Conservation (phyloP, 345 rosid species). For the Psidium guajava region DNA sequence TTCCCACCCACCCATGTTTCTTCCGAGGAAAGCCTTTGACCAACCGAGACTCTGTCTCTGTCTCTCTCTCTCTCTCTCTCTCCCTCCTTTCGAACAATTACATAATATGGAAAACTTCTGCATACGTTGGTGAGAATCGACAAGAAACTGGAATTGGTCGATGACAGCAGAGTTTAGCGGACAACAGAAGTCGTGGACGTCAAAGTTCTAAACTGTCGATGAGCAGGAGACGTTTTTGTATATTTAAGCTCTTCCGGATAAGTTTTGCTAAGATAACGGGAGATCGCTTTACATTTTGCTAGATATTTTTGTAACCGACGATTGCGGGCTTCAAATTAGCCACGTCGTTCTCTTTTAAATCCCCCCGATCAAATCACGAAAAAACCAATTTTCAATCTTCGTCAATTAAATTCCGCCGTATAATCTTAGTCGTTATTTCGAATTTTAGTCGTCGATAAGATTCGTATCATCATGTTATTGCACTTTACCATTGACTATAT, state of each 20-base stretch:
- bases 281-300: fast-evolving
- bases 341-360: too few relatives aligned
- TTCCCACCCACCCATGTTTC: background rate
- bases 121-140: background rate
- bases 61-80: too few relatives aligned
- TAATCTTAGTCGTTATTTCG: background rate
- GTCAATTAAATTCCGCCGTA: background rate
- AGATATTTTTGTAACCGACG: too few relatives aligned
- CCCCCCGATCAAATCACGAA: too few relatives aligned
- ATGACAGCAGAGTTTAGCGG: background rate
- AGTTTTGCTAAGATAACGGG: background rate
- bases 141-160: background rate
- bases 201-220: too few relatives aligned
- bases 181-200: background rate
- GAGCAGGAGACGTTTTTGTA: background rate
- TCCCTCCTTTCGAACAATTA: too few relatives aligned
- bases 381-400: background rate
- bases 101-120: too few relatives aligned
- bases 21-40: background rate
- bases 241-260: background rate
- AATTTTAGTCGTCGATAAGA: fast-evolving
- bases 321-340: too few relatives aligned
- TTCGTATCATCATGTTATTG: fast-evolving
- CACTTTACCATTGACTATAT: fast-evolving
- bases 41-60: too few relatives aligned